phyloP scores from a whole-genome alignment of 2,329 filamentous ascomycete genomes.

The Fusarium heterosporum region DNA sequence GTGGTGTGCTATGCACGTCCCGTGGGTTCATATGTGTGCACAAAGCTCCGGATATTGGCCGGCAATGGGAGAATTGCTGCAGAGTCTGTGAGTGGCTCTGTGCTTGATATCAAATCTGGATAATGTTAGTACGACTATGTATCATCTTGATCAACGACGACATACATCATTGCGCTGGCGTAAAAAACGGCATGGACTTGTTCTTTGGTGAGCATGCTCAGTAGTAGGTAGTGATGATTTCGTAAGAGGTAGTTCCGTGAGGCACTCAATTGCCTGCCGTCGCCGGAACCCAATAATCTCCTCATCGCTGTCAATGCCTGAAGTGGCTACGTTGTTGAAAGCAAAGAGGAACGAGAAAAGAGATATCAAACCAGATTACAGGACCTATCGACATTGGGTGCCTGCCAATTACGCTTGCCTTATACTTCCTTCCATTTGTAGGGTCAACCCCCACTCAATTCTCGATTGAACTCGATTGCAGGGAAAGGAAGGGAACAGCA shows the following conservation, averaged over 20 bases:
- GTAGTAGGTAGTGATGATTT: neutral
- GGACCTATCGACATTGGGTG: neutral
- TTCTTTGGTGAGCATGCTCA: neutral
- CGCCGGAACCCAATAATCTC: constrained; percentile 20
- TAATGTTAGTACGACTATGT: neutral
- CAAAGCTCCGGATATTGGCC: neutral
- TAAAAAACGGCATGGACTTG: neutral
- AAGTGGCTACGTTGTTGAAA: constrained; percentile 19
- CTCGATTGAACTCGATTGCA: neutral
- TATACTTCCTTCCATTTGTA: neutral
- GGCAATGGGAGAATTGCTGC: neutral
- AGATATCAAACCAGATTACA: constrained; percentile 8
- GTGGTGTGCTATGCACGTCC: constrained; percentile 2
- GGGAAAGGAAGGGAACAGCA: constrained; percentile 1
- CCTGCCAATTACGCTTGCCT: neutral
- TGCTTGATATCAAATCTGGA: neutral
- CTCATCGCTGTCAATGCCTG: constrained; percentile 21
- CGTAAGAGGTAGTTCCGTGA: constrained; percentile 1
- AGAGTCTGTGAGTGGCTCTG: neutral
- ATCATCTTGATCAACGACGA: neutral
- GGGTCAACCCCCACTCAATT: neutral
- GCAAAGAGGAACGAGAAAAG: constrained; percentile 19
- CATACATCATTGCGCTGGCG: neutral
- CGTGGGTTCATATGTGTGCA: constrained; percentile 1
- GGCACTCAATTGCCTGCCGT: constrained; percentile 20